Base-by-base conservation (phyloP, 208 protist species). In the Polymyxa betae region DNA sequence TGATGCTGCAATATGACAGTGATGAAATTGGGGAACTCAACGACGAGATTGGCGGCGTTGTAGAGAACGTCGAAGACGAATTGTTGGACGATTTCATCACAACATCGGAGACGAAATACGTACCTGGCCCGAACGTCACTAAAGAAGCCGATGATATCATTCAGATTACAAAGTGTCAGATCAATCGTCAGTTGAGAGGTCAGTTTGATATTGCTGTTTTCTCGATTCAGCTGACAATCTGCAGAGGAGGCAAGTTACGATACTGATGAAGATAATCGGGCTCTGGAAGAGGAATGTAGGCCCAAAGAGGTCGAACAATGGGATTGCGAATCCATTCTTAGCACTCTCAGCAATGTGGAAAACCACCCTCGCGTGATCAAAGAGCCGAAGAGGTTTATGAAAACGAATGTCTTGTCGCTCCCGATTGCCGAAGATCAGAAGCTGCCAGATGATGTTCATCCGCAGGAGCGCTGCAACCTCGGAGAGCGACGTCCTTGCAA, bases 321-420 rank as follows among this genome's bases (percentile, higher is more conserved):
- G 72, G 72, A 82, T 82, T 82, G 72, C n/a, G 72, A 82, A 82
- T 82, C 72, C 72, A 82, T 82, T 43, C 72, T 82, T 35, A 45
- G 35, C n/a, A 40, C n/a, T 5, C 72, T 5, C 35, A 38, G 16
- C 16, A 82, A 82, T 43, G 16, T 82, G 5, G 72, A 82, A 43
- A 82, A 82, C n/a, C 72, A 35, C 5, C 72, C 72, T 5, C 5
- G 10, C 72, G 12, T 82, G n/a, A 82, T 82, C 40, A 5, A 5
- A 20, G 72, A 82, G 35, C 72, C 72, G 49, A 60, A 60, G 16
- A 5, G 72, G n/a, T 43, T 35, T 43, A 43, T 16, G 16, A 35
- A 43, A 12, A 82, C 35, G 5, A 5, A 35, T 12, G 16, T 82
- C 16, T 45, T n/a, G 40, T 38, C 5, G 72, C 72, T 5, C 5